Evolutionary conservation across 1,284 basidiomycete species (phyloP).

Genomic region (Irpex lacteus): DNA sequence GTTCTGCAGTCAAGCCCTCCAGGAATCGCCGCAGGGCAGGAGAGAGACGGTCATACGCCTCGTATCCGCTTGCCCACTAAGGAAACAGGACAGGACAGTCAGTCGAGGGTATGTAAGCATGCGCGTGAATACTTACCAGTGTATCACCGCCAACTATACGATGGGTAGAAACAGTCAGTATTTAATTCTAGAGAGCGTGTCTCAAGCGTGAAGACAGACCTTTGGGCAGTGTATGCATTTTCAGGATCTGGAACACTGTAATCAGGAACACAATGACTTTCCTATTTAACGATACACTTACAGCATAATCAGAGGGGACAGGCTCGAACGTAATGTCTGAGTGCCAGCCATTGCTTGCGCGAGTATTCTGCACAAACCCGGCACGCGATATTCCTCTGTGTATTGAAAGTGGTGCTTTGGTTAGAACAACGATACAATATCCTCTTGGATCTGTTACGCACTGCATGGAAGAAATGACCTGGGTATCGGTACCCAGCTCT

Average conservation of each 20-base stretch:
- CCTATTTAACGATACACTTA: constrained; percentile 11
- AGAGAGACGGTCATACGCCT: constrained; percentile 63
- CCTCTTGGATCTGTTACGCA: constrained; percentile 9
- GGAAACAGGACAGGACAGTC: neutral
- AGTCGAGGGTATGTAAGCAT: neutral
- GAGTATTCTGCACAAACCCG: constrained; percentile 26
- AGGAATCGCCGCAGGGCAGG: constrained; percentile 54
- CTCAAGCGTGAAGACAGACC: constrained; percentile 3
- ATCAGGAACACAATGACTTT: constrained; percentile 8
- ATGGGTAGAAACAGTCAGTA: neutral
- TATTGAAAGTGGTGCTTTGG: neutral
- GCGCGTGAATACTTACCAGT: constrained; percentile 16
- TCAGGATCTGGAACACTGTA: constrained; percentile 38
- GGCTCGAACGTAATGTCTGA: constrained; percentile 72
- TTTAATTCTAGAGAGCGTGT: neutral
- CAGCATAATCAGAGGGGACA: constrained; percentile 62
- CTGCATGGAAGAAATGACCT: constrained; percentile 44
- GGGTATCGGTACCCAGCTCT: constrained; percentile 47
- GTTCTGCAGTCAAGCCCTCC: constrained; percentile 58
- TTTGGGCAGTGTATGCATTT: constrained; percentile 54
- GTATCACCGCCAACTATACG: constrained; percentile 34
- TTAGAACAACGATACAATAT: neutral
- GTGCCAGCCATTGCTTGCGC: constrained; percentile 47
- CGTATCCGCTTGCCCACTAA: constrained; percentile 46
- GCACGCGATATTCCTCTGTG: constrained; percentile 39